Percentiles rank a stretch among this genome's conserved stretches.
These are phyloP conservation scores for Croton setiger DNA, from an alignment of 441 rosid species.

Conservation along the genomic window DNA sequence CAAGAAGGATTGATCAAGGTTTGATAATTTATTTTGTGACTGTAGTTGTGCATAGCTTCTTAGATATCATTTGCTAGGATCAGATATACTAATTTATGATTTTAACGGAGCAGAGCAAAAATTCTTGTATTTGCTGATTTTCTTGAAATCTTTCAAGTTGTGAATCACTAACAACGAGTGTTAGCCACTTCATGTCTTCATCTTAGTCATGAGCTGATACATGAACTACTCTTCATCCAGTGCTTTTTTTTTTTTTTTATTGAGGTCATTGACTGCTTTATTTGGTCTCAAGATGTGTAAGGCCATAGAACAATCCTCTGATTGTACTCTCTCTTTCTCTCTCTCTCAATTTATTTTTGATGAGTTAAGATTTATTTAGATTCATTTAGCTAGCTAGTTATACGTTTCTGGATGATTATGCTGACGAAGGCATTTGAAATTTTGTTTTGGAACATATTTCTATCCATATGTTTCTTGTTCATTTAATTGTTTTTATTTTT, in stretches of 20 bases:
- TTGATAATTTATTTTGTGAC: constrained; percentile 15
- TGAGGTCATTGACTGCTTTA: neutral
- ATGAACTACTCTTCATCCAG: neutral
- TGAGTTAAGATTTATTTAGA: neutral
- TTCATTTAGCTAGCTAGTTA: neutral
- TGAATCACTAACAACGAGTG: neutral
- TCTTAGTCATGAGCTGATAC: neutral
- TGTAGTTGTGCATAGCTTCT: constrained; percentile 1
- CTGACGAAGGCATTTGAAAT: neutral
- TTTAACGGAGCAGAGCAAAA: neutral
- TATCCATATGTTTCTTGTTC: neutral
- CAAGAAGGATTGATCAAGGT: constrained; percentile 98
- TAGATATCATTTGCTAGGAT: neutral
- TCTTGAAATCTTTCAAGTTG: neutral
- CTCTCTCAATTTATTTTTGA: neutral
- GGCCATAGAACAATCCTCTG: neutral
- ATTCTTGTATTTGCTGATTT: neutral
- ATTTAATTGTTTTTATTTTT: neutral
- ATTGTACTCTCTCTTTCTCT: neutral
- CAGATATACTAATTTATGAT: neutral
- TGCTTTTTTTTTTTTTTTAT: neutral
- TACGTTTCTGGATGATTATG: neutral
- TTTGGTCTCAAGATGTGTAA: neutral
- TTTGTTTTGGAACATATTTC: neutral
- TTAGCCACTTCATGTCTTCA: neutral